These are phyloP conservation scores for Blastomyces emzantsi DNA, from an alignment of 2,329 filamentous ascomycete species.

Conservation along the genomic window DNA sequence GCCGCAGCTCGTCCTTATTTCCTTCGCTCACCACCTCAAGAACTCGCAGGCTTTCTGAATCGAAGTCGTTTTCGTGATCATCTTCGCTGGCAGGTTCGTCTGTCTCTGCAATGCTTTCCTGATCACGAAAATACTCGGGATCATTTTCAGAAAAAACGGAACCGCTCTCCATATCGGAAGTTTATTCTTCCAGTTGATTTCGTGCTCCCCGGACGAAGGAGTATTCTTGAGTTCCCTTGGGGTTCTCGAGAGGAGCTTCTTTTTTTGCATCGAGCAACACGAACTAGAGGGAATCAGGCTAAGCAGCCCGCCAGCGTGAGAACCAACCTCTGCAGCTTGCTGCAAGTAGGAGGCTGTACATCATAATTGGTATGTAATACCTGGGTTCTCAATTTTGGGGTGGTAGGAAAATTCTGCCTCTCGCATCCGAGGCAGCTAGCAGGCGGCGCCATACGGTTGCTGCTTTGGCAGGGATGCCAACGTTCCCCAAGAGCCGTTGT, in stretches of 20 bases:
- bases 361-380: background rate
- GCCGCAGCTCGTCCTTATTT: background rate
- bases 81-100: background rate
- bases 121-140: background rate
- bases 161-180: background rate
- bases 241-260: background rate
- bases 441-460: background rate
- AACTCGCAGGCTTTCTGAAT: conserved; percentile 2
- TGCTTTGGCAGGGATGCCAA: background rate
- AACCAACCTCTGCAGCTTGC: background rate
- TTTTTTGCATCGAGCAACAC: background rate
- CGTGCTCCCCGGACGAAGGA: background rate
- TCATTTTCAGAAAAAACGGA: background rate
- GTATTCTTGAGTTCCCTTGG: background rate
- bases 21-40: conserved; percentile 1
- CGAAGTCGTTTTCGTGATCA: background rate
- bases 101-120: background rate
- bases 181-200: background rate
- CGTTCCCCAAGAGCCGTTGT: no score
- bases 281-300: background rate
- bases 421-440: no score
- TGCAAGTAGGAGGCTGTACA: background rate
- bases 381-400: background rate
- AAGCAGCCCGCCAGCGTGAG: background rate
- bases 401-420: background rate